Percentiles rank a stretch among this genome's conserved stretches.
Evolutionary conservation across 1,284 basidiomycete genomes (phyloP).

Genomic region (Leccinum pachyderme): DNA sequence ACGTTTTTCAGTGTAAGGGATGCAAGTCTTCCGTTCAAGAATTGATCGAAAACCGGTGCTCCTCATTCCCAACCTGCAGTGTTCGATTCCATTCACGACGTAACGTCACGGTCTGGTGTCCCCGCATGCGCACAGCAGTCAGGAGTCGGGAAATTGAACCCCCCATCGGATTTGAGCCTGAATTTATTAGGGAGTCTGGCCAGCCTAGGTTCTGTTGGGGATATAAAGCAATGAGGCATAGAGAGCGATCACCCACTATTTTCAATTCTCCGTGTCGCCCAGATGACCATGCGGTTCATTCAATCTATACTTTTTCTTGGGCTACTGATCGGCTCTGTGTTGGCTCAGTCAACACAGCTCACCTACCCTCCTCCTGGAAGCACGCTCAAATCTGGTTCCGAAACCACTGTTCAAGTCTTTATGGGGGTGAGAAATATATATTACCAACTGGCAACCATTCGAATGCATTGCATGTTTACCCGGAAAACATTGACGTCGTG

Average conservation of each 20-base stretch:
- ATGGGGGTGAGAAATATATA: slow-evolving; percentile 22
- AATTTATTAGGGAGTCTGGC: slow-evolving; percentile 1
- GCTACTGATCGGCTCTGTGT: slow-evolving; percentile 10
- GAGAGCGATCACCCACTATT: too few species aligned
- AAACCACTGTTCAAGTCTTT: slow-evolving; percentile 19
- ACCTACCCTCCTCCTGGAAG: slow-evolving; percentile 8
- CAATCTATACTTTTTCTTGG: slow-evolving; percentile 13
- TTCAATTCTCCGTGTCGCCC: too few species aligned
- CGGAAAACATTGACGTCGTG: slow-evolving; percentile 26
- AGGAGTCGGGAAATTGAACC: neutral
- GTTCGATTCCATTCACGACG: neutral
- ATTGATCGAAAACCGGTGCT: neutral
- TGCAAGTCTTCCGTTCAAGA: neutral
- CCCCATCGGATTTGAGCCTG: too few species aligned
- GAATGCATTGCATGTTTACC: neutral
- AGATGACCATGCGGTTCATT: slow-evolving; percentile 18
- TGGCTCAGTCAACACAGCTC: slow-evolving; percentile 22
- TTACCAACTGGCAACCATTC: neutral
- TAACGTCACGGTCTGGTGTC: slow-evolving; percentile 8
- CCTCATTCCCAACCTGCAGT: slow-evolving; percentile 1
- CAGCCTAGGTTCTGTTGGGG: neutral
- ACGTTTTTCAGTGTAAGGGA: neutral
- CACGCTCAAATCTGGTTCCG: slow-evolving; percentile 10
- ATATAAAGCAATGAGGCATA: slow-evolving; percentile 18
- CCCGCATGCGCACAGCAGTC: slow-evolving; percentile 4